Evolutionary conservation across 805 yeast genomes (phyloP), one percentile per base, ranked within the genome.

Genomic region (Diddensiella santjacobensis): DNA sequence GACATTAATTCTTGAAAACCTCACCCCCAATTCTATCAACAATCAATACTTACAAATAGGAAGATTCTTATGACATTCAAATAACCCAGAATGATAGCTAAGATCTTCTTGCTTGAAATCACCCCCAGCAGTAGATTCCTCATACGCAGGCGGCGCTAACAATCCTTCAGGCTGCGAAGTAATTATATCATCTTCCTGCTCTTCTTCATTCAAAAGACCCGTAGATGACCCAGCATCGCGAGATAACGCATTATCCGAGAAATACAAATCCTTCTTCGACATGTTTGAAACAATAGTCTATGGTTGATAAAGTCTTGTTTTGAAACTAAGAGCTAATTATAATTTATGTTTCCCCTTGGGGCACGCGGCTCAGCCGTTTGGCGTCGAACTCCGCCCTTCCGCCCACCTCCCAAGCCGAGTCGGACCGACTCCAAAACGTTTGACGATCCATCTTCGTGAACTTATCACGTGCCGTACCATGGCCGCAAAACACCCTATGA

Each of bases 41-140:
- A n/a, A 26, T 13, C 8, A 13, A 26, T 26, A 26, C 31, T 26
- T 26, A 26, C 31, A 19, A 24, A 48, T 42, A 4, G 48, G 40
- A 4, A 23, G 24, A 10, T 20, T 15, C 42, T 29, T 39, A 35
- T 40, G 44, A 40, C 48, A 47, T 3, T 44, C 50, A 42, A 48
- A 51, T 3, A 51, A 40, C 4, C 54, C 54, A 10, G 50, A 45
- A 18, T 36, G 23, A 23, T 31, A 51, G 22, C 43, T 50, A 10
- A 30, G 30, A 13, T 40, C 33, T 18, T 19, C 15, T 24, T 35
- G 46, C 4, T 19, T 18, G 8, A 15, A 30, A 13, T 22, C 18
- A 13, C 31, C 31, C n/a, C 35, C 37, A 13, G 19, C 40, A 13
- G 37, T 24, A 22, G n/a, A 5, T 24, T 17, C 39, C 29, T 38